Evolutionary conservation across 1,284 basidiomycete species (phyloP), one percentile per base, ranked within the genome.

Genomic region (Anthracocystis walkeri): DNA sequence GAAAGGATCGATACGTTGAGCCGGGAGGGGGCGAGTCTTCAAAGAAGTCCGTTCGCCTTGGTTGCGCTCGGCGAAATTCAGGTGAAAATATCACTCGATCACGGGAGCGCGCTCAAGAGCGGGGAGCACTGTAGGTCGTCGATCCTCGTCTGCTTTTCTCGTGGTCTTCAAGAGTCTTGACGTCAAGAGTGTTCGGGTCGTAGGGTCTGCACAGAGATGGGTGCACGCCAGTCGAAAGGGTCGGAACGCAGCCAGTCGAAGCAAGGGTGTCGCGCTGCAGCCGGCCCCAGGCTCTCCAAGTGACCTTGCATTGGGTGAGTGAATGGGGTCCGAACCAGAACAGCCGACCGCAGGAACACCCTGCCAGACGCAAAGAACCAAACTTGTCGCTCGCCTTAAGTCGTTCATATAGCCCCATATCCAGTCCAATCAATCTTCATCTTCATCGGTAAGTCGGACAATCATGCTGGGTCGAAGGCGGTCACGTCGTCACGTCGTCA

Each of bases 321-420:
- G 40, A 23, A 48, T 52, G 45, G 58, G 72, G 72, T 75, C 72
- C 66, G 66, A 75, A 50, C 66, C 72, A 75, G 72, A 75, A 75
- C 66, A 62, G 72, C 52, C 63, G 33, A 51, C 58, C 35, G 51
- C 49, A 46, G 58, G 31, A 27, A 65, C 54, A 54, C 50, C 7
- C 54, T 45, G 58, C 58, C 31, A 33, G 67, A 63, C 29, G 35
- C 10, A 38, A 23, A 41, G 48, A 50, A 44, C 20, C 48, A 52
- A 40, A 52, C 27, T 52, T 53, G 44, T 64, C 60, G 56, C 45
- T 62, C 65, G 58, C 48, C 45, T 20, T 23, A 21, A 38, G 35
- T 44, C 21, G 44, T 56, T 54, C 44, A 49, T 14, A 14, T n/a
- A 5, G 27, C 20, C 41, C 50, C 20, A 18, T 51, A n/a, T 38